These are phyloP conservation scores for Cryptococcus depauperatus DNA, from an alignment of 1,284 basidiomycete genomes.

Conservation along the genomic window DNA sequence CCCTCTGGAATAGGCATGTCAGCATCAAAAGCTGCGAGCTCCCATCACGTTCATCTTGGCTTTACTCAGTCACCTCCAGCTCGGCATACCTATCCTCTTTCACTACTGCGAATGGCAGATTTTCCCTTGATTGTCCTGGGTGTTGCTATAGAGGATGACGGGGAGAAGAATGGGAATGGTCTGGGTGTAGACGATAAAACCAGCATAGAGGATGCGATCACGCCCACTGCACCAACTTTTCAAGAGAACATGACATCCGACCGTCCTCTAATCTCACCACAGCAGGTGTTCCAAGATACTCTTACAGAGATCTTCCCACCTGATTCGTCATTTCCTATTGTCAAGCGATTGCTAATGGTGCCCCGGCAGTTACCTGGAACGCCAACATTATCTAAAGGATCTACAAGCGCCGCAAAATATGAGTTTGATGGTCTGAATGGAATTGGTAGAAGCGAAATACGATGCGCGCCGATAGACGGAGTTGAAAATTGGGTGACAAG, in stretches of 20 bases:
- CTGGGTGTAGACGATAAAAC: constrained; percentile 14
- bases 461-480: constrained; percentile 26
- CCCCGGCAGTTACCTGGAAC: constrained; percentile 52
- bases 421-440: constrained; percentile 52
- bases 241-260: neutral
- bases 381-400: constrained; percentile 38
- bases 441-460: constrained; percentile 57
- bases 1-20: constrained; percentile 15
- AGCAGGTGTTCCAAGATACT: constrained; percentile 28
- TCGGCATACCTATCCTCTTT: constrained; percentile 33
- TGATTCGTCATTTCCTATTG: constrained; percentile 63
- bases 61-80: constrained; percentile 31
- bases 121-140: constrained; percentile 41
- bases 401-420: constrained; percentile 47
- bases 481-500: constrained; percentile 60
- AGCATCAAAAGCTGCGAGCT: constrained; percentile 26
- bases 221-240: constrained; percentile 15
- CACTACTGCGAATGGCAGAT: constrained; percentile 29
- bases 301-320: constrained; percentile 47
- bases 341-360: constrained; percentile 44
- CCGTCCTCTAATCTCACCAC: constrained; percentile 3
- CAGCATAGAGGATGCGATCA: neutral
- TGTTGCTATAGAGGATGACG: constrained; percentile 25
- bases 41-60: constrained; percentile 35
- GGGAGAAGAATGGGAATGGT: constrained; percentile 8